Conservation (phyloP, 768 basidiomycete species). For the Gautieria morchelliformis region DNA sequence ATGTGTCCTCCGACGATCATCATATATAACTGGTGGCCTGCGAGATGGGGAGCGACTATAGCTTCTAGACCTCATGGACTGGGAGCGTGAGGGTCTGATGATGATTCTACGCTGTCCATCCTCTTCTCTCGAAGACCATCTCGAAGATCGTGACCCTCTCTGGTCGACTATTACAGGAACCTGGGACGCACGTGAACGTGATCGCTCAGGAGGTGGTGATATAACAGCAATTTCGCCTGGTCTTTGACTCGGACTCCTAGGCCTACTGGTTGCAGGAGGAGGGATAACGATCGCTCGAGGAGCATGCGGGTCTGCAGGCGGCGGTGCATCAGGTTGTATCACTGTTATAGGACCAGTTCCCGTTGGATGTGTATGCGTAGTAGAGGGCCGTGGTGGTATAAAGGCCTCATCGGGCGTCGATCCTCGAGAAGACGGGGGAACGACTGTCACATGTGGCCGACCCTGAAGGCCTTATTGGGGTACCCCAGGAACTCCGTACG, state of each 20-base stretch:
- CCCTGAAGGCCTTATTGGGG: not conserved
- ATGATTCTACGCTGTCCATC: slow-evolving; percentile 13
- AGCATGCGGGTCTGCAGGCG: slow-evolving; percentile 1
- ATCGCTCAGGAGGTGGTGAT: not conserved
- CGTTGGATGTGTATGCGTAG: not conserved
- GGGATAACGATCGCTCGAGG: not conserved
- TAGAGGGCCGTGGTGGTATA: not conserved
- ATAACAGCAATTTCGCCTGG: not conserved
- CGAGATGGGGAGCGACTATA: not conserved
- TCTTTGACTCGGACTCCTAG: not conserved
- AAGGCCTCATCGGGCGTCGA: not conserved
- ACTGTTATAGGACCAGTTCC: not conserved
- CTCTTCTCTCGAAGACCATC: slow-evolving; percentile 11
- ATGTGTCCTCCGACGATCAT: not conserved
- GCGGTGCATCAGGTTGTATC: not conserved
- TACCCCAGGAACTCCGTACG: not conserved
- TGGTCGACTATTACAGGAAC: not conserved
- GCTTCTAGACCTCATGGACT: not conserved
- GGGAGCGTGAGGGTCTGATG: not conserved
- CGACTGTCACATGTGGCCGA: not conserved
- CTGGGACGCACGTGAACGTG: not conserved
- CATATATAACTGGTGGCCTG: not conserved
- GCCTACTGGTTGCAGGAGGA: not conserved
- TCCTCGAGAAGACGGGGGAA: not conserved
- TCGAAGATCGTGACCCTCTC: not conserved